Percentiles rank a stretch among this genome's conserved stretches.
Conservation (phyloP, 2,329 filamentous ascomycete genomes). For the Pestalotiopsis sp. region DNA sequence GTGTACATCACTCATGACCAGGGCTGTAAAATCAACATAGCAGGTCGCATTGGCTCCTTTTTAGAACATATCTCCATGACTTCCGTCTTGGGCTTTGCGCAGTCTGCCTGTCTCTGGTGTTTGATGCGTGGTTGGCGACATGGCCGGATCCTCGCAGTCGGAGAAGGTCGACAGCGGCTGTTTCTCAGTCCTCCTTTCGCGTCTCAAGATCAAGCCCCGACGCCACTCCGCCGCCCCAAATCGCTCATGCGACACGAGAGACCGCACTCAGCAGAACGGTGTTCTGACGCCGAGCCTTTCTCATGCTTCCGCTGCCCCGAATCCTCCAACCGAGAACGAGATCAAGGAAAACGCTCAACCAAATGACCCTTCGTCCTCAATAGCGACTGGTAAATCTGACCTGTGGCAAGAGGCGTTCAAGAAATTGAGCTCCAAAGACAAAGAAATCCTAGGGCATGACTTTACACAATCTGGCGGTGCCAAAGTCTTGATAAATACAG, state of each 20-base stretch:
- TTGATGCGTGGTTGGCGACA: neutral
- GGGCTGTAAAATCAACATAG: too few relatives aligned
- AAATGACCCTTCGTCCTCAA: neutral
- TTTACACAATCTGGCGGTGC: neutral
- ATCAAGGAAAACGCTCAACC: neutral
- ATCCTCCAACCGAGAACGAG: neutral
- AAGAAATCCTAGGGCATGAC: neutral
- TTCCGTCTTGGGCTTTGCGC: neutral
- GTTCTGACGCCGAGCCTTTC: neutral
- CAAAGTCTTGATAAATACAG: neutral
- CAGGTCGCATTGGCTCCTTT: too few relatives aligned
- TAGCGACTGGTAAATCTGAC: neutral
- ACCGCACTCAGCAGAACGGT: neutral
- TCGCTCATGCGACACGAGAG: neutral
- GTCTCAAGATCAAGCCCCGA: neutral
- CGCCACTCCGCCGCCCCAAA: neutral
- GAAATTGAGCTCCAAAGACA: neutral
- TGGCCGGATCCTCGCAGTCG: neutral
- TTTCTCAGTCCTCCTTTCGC: neutral
- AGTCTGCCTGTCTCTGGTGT: neutral
- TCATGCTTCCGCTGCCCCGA: neutral
- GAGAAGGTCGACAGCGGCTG: neutral
- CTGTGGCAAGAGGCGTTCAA: neutral
- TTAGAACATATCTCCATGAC: neutral
- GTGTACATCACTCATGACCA: neutral